Evolutionary conservation across 306 rosid genomes (phyloP).

Genomic region (Fragaria ananassa): DNA sequence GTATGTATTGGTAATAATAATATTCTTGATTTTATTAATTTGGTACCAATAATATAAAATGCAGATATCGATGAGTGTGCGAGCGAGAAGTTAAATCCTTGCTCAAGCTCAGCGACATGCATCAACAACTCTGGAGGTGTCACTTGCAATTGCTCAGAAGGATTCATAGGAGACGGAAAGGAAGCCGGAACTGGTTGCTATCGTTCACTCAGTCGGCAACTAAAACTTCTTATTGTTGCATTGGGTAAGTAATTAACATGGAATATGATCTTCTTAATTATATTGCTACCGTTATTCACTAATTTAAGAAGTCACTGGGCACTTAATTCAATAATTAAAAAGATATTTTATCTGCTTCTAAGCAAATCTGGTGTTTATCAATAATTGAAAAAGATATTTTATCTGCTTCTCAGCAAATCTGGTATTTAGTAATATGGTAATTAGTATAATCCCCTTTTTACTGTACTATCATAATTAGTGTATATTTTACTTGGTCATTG

Average conservation of each 20-base stretch:
- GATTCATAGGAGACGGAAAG: constrained; percentile 11
- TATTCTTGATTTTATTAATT: neutral
- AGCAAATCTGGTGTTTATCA: too few species aligned
- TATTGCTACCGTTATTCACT: too few species aligned
- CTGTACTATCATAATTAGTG: neutral
- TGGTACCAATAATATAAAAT: neutral
- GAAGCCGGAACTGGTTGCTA: constrained; percentile 5
- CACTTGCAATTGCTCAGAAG: constrained; percentile 2
- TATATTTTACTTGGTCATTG: neutral
- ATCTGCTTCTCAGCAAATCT: too few species aligned
- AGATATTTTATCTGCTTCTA: too few species aligned
- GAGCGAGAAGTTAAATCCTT: neutral
- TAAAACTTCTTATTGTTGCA: neutral
- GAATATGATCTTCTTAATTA: too few species aligned
- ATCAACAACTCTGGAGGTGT: constrained; percentile 1
- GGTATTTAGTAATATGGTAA: neutral
- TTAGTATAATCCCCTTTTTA: neutral
- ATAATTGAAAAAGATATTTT: too few species aligned
- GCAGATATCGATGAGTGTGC: constrained; percentile 29
- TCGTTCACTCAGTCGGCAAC: neutral
- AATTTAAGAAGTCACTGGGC: too few species aligned
- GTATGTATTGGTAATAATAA: neutral
- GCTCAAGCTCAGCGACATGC: constrained; percentile 7
- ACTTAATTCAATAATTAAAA: neutral
- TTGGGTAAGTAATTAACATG: constrained; percentile 10